Conservation (phyloP, 23 red algal species). For the Gracilaria gracilis region DNA sequence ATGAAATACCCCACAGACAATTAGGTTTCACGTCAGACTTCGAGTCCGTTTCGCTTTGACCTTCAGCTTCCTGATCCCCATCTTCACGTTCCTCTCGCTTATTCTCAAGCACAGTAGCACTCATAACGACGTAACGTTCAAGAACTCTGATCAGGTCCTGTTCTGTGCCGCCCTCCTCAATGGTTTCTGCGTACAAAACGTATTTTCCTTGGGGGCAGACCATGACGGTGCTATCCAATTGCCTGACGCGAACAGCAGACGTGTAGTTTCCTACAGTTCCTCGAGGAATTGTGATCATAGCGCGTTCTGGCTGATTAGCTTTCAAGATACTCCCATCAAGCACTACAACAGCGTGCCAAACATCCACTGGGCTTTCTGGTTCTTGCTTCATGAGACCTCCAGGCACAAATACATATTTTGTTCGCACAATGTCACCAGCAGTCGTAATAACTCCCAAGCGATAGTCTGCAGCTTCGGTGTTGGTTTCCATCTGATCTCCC, state of each 20-base stretch:
- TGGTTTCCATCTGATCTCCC: not conserved
- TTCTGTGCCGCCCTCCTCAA: conserved; percentile 1
- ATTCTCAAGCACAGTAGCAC: not conserved
- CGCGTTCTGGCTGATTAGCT: conserved; percentile 16
- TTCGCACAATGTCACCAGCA: conserved; percentile 42
- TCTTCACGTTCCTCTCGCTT: conserved; percentile 20
- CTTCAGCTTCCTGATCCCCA: not conserved
- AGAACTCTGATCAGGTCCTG: conserved; percentile 22
- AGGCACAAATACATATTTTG: conserved; percentile 38
- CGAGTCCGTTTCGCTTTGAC: not conserved
- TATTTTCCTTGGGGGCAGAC: conserved; percentile 14
- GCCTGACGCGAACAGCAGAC: conserved; percentile 24
- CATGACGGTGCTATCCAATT: conserved; percentile 29
- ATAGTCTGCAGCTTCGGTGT: not conserved
- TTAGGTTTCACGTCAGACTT: conserved; percentile 20
- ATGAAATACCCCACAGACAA: conserved; percentile 58
- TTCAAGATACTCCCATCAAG: conserved; percentile 49
- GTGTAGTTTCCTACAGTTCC: conserved; percentile 11
- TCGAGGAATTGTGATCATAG: conserved; percentile 43
- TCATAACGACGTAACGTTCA: conserved; percentile 12
- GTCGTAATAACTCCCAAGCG: conserved; percentile 34
- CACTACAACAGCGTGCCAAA: conserved; percentile 26
- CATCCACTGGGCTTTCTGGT: not conserved
- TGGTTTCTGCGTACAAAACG: conserved; percentile 42
- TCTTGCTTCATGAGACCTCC: conserved; percentile 9